Evolutionary conservation across 179 eudicot species (phyloP), one percentile per base, ranked within the genome.

Genomic region (Corrigiola litoralis): DNA sequence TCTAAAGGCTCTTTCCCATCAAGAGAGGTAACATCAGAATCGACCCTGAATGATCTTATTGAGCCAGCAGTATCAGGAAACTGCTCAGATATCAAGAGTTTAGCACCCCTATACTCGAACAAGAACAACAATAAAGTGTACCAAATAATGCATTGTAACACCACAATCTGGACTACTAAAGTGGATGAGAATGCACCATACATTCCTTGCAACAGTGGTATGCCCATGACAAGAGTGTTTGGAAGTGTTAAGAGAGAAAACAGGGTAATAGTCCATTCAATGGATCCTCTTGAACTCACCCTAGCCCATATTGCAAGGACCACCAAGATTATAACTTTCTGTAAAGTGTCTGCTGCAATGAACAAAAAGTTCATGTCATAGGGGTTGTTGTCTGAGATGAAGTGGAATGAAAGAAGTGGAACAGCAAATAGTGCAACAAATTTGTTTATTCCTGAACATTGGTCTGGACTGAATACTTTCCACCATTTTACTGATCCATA

Each of bases 401-500:
- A 88, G 51, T 90, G 95, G 73, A 90, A 90, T 0, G 97, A 90
- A 6, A 90, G 85, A 2, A 90, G 76, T 0, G 92, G 95, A 4
- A 88, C 97, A 0, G 95, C 95, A 65, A 90, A 90, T 0, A 90
- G 73, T 0, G 95, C 97, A 0, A 90, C 97, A 58, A 90, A 90
- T 1, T 90, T 81, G 77, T 90, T 90, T 12, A 90, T 86, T 27
- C 97, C 97, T 17, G 86, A 82, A 63, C 97, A 90, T 62, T 90
- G 95, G 33, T 85, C 85, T 0, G 92, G 97, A 0, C 83, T 63
- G 72, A 90, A 90, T 60, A 90, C 82, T 36, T 86, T 82, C 97
- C 97, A 90, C 97, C 97, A 88, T 63, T 82, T 82, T 14, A 90
- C 97, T 0, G 97, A 88, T 12, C 92, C 87, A 52, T 90, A 90